Evolutionary conservation across 1,284 basidiomycete species (phyloP), one percentile per base, ranked within the genome.

Genomic region (Inonotus hispidus): DNA sequence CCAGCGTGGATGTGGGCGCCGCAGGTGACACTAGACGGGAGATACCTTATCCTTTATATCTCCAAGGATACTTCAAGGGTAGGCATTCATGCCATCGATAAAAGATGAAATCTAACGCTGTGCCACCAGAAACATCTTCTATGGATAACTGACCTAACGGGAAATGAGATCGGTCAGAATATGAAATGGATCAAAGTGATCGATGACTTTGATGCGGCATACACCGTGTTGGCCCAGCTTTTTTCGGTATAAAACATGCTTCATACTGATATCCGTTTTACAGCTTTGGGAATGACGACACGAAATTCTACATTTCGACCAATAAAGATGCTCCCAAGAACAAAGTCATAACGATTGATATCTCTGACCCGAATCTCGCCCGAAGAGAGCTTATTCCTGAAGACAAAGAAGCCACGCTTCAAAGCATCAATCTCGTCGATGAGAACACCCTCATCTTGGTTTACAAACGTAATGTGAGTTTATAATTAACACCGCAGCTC

Each of bases 311-410:
- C 69, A 72, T 91, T 62, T 73, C 75, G 58, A 91, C 89, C 2
- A 88, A 90, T 71, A 74, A 81, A 59, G 74, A 83, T 65, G 88
- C 89, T 3, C 82, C 86, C 1, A 78, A 82, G 65, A 78, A 87
- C 71, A 88, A 87, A 68, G 69, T 91, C 46, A 78, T 91, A 66
- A 83, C 83, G 1, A 75, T 89, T 55, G 87, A 92, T 66, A 71
- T 90, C 37, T 76, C 79, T 21, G 77, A 83, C 57, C 75, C 77
- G n/a, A 74, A 77, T 61, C 71, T 73, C 50, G 71, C 72, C 1
- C 79, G 82, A 69, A 74, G 75, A 56, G 88, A 90, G 58, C 75
- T 92, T 61, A 85, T 95, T 39, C 81, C 89, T 0, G 90, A 94
- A 71, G 81, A 87, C 69, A 77, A 82, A 58, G 80, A 85, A 45